These are phyloP conservation scores for Cercospora sp. DNA, from an alignment of 2,329 filamentous ascomycete genomes.

Conservation along the genomic window DNA sequence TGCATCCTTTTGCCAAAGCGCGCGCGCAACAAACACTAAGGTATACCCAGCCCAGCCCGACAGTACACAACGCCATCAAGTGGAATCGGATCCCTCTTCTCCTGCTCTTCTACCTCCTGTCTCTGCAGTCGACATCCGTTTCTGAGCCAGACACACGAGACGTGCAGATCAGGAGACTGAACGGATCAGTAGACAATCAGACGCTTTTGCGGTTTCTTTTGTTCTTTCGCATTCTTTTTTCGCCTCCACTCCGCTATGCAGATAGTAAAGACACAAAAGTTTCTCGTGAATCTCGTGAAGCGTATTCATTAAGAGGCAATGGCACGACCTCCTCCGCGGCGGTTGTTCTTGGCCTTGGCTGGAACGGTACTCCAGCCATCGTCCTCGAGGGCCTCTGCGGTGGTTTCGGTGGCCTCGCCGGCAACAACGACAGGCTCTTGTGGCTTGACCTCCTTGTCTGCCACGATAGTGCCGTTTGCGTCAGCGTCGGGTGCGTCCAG, in stretches of 20 bases:
- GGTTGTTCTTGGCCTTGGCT: conserved; percentile 48
- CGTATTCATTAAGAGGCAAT: conserved; percentile 45
- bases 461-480: conserved; percentile 53
- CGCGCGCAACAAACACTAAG: conserved; percentile 1
- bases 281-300: conserved; percentile 10
- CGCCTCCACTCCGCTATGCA: conserved; percentile 12
- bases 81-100: background rate
- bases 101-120: background rate
- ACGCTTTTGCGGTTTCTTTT: background rate
- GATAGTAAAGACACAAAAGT: conserved; percentile 9
- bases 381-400: conserved; percentile 51
- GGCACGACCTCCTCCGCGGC: conserved; percentile 46
- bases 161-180: background rate
- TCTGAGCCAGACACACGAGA: background rate
- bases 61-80: conserved; percentile 1
- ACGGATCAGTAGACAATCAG: background rate
- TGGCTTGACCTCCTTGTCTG: conserved; percentile 57
- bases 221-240: background rate
- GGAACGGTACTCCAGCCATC: conserved; percentile 57
- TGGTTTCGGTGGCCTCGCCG: conserved; percentile 41
- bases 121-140: background rate
- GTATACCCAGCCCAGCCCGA: background rate
- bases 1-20: background rate
- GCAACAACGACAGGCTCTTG: conserved; percentile 51
- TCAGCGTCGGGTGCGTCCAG: conserved; percentile 47